Percentiles rank a stretch among this genome's conserved stretches.
Conservation (phyloP, 73 alveolate genomes). For the Breviolum minutum region DNA sequence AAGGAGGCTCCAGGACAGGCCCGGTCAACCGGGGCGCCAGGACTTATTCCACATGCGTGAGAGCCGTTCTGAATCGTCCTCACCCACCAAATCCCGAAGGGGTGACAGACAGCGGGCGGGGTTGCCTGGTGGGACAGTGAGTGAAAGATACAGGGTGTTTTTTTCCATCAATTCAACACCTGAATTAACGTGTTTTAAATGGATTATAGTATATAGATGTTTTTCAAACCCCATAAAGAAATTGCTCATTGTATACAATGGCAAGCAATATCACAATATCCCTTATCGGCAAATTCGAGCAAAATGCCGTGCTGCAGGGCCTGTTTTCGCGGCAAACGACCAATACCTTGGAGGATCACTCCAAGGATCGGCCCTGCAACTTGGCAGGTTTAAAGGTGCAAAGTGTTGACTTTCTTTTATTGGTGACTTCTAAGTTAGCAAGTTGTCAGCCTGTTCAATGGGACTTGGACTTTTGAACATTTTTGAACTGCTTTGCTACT, state of each 20-base stretch:
- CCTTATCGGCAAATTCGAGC: too few species aligned
- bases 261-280: too few species aligned
- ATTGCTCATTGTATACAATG: too few species aligned
- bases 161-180: too few species aligned
- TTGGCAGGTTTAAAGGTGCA: not conserved
- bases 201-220: not conserved
- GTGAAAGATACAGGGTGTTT: too few species aligned
- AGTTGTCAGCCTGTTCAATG: too few species aligned
- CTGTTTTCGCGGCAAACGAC: not conserved
- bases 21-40: too few species aligned
- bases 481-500: too few species aligned
- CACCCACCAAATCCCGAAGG: slow-evolving; percentile 14
- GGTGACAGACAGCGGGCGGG: not conserved
- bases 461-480: too few species aligned
- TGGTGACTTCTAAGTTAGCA: not conserved
- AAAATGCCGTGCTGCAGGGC: not conserved
- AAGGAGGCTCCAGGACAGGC: too few species aligned
- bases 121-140: too few species aligned
- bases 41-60: not conserved
- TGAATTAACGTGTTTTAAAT: too few species aligned
- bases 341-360: not conserved
- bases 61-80: not conserved
- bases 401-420: not conserved
- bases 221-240: not conserved
- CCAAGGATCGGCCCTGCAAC: slow-evolving; percentile 39